Conservation (phyloP, 495 filamentous ascomycete species). For the Neurospora terricola region DNA sequence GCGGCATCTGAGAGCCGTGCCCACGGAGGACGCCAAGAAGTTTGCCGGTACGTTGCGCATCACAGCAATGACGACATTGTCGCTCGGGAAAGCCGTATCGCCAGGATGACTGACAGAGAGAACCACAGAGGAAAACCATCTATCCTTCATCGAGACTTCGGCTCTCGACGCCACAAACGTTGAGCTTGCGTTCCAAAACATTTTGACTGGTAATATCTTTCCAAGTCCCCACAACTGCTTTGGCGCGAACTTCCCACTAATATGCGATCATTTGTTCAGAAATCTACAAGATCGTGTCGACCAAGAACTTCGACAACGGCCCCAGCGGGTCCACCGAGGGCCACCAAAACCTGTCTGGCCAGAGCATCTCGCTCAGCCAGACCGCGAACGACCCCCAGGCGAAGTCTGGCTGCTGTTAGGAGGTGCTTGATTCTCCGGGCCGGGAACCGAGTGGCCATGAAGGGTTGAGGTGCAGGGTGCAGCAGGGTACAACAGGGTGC, state of each 20-base stretch:
- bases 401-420: slow-evolving; percentile 83
- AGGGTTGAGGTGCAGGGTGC: not conserved
- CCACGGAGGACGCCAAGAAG: slow-evolving; percentile 94
- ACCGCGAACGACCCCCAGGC: slow-evolving; percentile 51
- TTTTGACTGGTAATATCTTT: slow-evolving; percentile 73
- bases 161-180: slow-evolving; percentile 98
- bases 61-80: not conserved
- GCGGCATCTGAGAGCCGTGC: slow-evolving; percentile 92
- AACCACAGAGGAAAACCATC: slow-evolving; percentile 73
- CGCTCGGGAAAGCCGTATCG: not conserved
- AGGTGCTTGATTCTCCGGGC: slow-evolving; percentile 9
- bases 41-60: slow-evolving; percentile 73
- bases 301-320: slow-evolving; percentile 81
- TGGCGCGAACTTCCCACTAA: not conserved
- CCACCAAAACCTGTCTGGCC: slow-evolving; percentile 64
- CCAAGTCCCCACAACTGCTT: not conserved
- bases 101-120: slow-evolving; percentile 6
- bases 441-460: slow-evolving; percentile 21
- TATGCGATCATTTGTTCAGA: slow-evolving; percentile 42
- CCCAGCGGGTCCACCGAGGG: slow-evolving; percentile 45
- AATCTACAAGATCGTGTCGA: slow-evolving; percentile 98
- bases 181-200: slow-evolving; percentile 99
- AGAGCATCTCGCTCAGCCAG: slow-evolving; percentile 74
- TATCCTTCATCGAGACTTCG: slow-evolving; percentile 98
- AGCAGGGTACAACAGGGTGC: slow-evolving; percentile 15